Conservation (phyloP, 768 basidiomycete species). For the Macrolepiota albuminosa region DNA sequence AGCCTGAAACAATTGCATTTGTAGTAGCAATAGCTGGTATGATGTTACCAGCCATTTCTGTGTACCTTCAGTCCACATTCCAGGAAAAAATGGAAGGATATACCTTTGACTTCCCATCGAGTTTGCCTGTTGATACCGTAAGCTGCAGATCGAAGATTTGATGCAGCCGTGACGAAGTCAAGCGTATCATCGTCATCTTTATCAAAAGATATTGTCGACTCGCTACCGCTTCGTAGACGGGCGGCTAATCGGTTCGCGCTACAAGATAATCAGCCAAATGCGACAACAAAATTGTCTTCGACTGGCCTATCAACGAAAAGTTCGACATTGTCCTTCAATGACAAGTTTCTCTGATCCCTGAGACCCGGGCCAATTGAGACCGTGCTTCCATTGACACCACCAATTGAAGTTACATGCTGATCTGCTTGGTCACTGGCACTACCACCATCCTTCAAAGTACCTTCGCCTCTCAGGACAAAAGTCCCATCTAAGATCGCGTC, state of each 20-base stretch:
- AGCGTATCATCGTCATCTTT: slow-evolving; percentile 98
- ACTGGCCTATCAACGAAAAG: slow-evolving; percentile 81
- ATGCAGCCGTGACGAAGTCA: slow-evolving; percentile 93
- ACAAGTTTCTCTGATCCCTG: slow-evolving; percentile 79
- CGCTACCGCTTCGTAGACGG: slow-evolving; percentile 52
- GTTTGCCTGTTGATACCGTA: slow-evolving; percentile 89
- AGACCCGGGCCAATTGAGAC: slow-evolving; percentile 37
- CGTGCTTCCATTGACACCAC: slow-evolving; percentile 17
- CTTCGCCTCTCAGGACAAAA: slow-evolving; percentile 41
- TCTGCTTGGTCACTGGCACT: slow-evolving; percentile 6
- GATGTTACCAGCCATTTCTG: slow-evolving; percentile 99
- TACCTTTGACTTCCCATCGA: slow-evolving; percentile 96
- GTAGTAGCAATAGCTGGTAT: slow-evolving; percentile 99
- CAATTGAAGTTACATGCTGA: slow-evolving; percentile 2
- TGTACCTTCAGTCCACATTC: neutral
- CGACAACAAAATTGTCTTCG: neutral
- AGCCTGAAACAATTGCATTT: slow-evolving; percentile 93
- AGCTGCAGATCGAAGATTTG: slow-evolving; percentile 86
- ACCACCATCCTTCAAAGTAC: slow-evolving; percentile 7
- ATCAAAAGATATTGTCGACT: slow-evolving; percentile 83
- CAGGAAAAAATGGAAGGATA: slow-evolving; percentile 1
- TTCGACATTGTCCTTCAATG: slow-evolving; percentile 73
- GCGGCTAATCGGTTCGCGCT: slow-evolving; percentile 79
- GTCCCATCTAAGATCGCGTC: slow-evolving; percentile 64
- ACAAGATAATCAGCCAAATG: neutral